phyloP scores from a whole-genome alignment of 257 asterid species.

The Galeopsis tetrahit region DNA sequence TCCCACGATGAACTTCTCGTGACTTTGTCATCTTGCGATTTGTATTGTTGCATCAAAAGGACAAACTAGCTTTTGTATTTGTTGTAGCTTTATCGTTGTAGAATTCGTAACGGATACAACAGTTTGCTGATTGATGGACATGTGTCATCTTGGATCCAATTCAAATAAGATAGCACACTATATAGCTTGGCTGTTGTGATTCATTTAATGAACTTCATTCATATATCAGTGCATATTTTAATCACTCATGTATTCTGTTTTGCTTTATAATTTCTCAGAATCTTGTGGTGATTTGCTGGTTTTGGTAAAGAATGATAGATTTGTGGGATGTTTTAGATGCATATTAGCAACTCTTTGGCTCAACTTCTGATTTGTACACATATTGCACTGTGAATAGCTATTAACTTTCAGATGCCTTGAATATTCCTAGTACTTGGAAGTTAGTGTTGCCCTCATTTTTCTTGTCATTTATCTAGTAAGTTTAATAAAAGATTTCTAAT shows the following conservation, averaged over 20 bases:
- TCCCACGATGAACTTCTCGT: conserved; percentile 46
- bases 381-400: not conserved
- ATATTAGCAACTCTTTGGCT: conserved; percentile 2
- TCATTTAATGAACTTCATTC: conserved; percentile 38
- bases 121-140: conserved; percentile 51
- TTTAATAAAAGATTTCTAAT: no score
- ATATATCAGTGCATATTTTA: not conserved
- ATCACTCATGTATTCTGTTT: conserved; percentile 1
- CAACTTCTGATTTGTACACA: not conserved
- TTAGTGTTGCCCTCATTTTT: not conserved
- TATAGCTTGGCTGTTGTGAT: conserved; percentile 42
- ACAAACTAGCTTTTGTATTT: conserved; percentile 46
- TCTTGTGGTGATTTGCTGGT: conserved; percentile 20
- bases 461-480: not conserved
- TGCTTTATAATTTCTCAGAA: conserved; percentile 4
- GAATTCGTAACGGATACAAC: conserved; percentile 62
- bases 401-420: conserved; percentile 2
- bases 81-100: conserved; percentile 68
- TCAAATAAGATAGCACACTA: conserved; percentile 53
- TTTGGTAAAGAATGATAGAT: conserved; percentile 18
- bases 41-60: conserved; percentile 39
- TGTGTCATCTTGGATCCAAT: conserved; percentile 51
- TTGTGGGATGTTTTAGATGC: conserved; percentile 14
- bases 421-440: not conserved
- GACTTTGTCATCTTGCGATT: not conserved